These are phyloP conservation scores for Penicillium paxilli DNA, from an alignment of 495 filamentous ascomycete species.

Conservation along the genomic window DNA sequence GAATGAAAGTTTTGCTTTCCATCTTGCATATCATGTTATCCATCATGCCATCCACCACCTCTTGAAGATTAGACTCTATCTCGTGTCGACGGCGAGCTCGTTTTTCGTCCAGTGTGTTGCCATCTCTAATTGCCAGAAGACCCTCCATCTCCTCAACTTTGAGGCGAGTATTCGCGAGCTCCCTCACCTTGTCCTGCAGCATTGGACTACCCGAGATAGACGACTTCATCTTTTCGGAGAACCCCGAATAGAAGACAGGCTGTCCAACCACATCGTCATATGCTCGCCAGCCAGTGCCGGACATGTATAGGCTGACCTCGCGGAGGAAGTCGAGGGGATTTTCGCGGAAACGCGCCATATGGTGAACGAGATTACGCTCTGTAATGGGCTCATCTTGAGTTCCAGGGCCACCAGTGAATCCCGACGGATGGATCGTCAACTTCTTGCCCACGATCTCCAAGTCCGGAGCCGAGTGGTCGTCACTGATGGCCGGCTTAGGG, in stretches of 20 bases:
- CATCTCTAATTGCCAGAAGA: slow-evolving; percentile 52
- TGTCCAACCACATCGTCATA: slow-evolving; percentile 91
- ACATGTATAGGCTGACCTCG: slow-evolving; percentile 87
- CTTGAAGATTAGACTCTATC: slow-evolving; percentile 62
- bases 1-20: slow-evolving; percentile 90
- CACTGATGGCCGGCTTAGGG: slow-evolving; percentile 31
- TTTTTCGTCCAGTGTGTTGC: slow-evolving; percentile 43
- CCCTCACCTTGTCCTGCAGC: slow-evolving; percentile 68
- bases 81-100: slow-evolving; percentile 57
- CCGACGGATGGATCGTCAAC: slow-evolving; percentile 78
- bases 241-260: slow-evolving; percentile 89
- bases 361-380: slow-evolving; percentile 74
- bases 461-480: slow-evolving; percentile 66
- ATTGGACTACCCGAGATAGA: slow-evolving; percentile 72
- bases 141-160: slow-evolving; percentile 75
- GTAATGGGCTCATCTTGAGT: slow-evolving; percentile 44
- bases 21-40: slow-evolving; percentile 99
- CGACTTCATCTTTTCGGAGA: slow-evolving; percentile 83
- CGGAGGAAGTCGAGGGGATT: slow-evolving; percentile 80
- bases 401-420: slow-evolving; percentile 51
- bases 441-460: slow-evolving; percentile 78
- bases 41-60: slow-evolving; percentile 81
- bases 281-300: slow-evolving; percentile 87
- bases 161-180: slow-evolving; percentile 74
- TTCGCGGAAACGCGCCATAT: slow-evolving; percentile 78